Conservation (phyloP, 2,329 filamentous ascomycete species). For the Hypoxylon sp. region DNA sequence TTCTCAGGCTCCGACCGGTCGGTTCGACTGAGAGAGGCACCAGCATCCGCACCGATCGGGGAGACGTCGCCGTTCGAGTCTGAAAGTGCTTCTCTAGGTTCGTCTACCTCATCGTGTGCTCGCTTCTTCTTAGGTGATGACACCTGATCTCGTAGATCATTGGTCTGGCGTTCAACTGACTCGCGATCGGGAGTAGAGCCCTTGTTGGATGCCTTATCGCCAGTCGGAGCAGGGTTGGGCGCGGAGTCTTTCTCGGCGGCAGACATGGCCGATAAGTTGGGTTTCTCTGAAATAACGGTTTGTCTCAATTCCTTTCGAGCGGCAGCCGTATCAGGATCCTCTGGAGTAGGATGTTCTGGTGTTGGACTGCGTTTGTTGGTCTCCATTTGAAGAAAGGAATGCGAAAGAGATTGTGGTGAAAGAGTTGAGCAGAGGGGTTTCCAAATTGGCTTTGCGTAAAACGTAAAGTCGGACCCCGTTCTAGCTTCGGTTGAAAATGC, state of each 20-base stretch:
- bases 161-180: conserved; percentile 48
- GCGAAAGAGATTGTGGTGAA: not conserved
- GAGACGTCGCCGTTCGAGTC: conserved; percentile 56
- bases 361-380: conserved; percentile 51
- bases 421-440: conserved; percentile 14
- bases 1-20: conserved; percentile 74
- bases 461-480: not conserved
- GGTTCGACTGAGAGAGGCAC: conserved; percentile 60
- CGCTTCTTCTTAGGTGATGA: conserved; percentile 78
- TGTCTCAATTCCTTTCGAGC: conserved; percentile 76
- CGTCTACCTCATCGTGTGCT: conserved; percentile 71
- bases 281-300: conserved; percentile 71
- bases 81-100: conserved; percentile 58
- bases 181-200: conserved; percentile 42
- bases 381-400: conserved; percentile 44
- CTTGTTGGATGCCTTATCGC: conserved; percentile 40
- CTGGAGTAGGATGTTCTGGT: conserved; percentile 52
- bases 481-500: not conserved
- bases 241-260: conserved; percentile 48
- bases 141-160: conserved; percentile 65
- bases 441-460: conserved; percentile 1
- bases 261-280: conserved; percentile 50
- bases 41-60: conserved; percentile 62
- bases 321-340: conserved; percentile 75
- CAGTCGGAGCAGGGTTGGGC: conserved; percentile 34